Base-by-base conservation (phyloP, 2,329 filamentous ascomycete species). In the Aspergillus sp. region DNA sequence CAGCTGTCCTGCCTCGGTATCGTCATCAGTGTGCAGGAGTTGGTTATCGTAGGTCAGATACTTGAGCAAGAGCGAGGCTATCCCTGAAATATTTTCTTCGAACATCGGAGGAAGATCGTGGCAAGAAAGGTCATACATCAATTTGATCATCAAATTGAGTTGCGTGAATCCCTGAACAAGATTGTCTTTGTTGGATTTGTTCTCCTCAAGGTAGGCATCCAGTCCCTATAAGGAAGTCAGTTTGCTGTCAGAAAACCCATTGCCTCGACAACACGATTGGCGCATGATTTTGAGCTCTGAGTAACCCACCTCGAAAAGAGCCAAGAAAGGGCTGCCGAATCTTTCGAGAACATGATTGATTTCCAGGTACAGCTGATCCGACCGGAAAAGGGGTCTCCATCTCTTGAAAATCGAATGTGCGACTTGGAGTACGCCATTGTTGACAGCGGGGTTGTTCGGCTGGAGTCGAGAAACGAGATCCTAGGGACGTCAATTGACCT, bases 361-460 rank as follows among this genome's bases (percentile, higher is more conserved):
- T 79, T 99, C 95, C 38, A 87, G 90, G 76, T 92, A 99, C 10
- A 99, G 86, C 54, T 90, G 92, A 77, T 99, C 92, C 47, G 93
- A 96, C 63, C 90, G 88, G 80, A 96, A 97, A 42, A 99, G 83
- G 8, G 95, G 96, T 66, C 95, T 86, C 95, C 95, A 99, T 75
- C 95, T 85, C 75, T 90, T 91, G 80, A 98, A 99, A 70, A 99
- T 98, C 52, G 95, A 98, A 79, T 99, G 95, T 68, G 96, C 96
- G 48, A 99, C 95, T 78, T 96, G 92, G 62, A 99, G 83, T 17
- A 99, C 95, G 66, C 95, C 96, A 70, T 93, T 91, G 78, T 98
- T 99, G 75, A 92, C 84, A 66, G 89, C 88, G 61, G 89, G 87
- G 74, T 98, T 90, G 68, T 90, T 88, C 11, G 89, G 83, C 3